Evolutionary conservation across 169 alveolate species (phyloP).

Genomic region (Plasmodium chabaudi): DNA sequence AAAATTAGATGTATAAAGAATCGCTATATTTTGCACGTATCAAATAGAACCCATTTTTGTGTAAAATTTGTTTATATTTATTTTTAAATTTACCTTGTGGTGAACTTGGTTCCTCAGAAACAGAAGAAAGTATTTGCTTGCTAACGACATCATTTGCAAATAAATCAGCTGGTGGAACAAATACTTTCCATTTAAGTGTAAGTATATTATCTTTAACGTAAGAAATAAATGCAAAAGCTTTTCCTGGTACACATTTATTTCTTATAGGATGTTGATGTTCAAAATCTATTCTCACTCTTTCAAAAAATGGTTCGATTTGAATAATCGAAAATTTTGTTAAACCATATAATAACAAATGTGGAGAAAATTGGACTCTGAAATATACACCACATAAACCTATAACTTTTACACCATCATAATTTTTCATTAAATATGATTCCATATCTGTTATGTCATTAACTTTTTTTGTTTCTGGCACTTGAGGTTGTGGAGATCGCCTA

Average conservation of each 20-base stretch:
- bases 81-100: not conserved
- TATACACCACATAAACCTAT: slow-evolving; percentile 49
- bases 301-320: slow-evolving; percentile 32
- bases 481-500: not conserved
- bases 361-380: slow-evolving; percentile 20
- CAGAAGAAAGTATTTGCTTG: not conserved
- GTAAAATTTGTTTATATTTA: not conserved
- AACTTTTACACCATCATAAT: slow-evolving; percentile 35
- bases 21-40: not conserved
- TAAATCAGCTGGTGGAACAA: slow-evolving; percentile 1
- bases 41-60: not conserved
- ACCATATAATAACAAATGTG: slow-evolving; percentile 29
- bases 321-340: slow-evolving; percentile 16
- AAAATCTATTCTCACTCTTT: slow-evolving; percentile 9
- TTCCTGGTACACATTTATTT: slow-evolving; percentile 29
- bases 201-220: slow-evolving; percentile 13
- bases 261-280: slow-evolving; percentile 3
- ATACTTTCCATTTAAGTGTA: slow-evolving; percentile 37
- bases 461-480: not conserved
- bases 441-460: not conserved
- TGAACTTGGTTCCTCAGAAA: not conserved
- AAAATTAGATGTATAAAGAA: not conserved
- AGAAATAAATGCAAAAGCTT: slow-evolving; percentile 7
- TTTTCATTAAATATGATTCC: slow-evolving; percentile 41
- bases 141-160: not conserved